Evolutionary conservation across 169 alveolate genomes (phyloP).

Genomic region (Plasmodium reichenowi): DNA sequence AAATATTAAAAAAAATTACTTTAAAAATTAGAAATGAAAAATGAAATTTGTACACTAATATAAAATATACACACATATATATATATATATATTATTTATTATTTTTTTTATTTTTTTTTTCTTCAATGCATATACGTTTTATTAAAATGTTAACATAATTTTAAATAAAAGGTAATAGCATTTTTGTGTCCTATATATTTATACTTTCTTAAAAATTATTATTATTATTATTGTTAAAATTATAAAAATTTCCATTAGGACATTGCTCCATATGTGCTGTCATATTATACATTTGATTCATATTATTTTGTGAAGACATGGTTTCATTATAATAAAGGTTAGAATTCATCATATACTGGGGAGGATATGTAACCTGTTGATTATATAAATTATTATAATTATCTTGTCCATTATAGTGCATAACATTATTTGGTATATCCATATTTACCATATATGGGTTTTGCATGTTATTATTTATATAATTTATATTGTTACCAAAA

Average conservation of each 20-base stretch:
- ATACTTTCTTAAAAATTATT: too few relatives aligned
- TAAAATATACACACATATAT: too few relatives aligned
- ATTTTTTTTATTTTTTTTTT: too few relatives aligned
- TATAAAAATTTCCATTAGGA: conserved; percentile 34
- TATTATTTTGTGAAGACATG: conserved; percentile 38
- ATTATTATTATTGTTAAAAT: conserved; percentile 17
- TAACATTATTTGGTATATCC: conserved; percentile 35
- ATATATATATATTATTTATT: too few relatives aligned
- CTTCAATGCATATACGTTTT: too few relatives aligned
- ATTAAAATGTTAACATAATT: too few relatives aligned
- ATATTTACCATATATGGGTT: conserved; percentile 21
- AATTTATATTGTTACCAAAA: conserved; percentile 51
- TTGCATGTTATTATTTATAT: conserved; percentile 30
- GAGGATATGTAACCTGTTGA: conserved; percentile 38
- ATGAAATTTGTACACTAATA: too few relatives aligned
- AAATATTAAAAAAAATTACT: conserved; percentile 10
- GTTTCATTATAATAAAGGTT: conserved; percentile 5
- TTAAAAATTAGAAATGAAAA: conserved; percentile 13
- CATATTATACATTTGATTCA: conserved; percentile 34
- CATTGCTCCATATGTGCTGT: conserved; percentile 47
- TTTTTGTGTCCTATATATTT: too few relatives aligned
- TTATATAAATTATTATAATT: conserved; percentile 24
- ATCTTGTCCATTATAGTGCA: conserved; percentile 45
- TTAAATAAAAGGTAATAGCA: too few relatives aligned
- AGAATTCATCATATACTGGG: conserved; percentile 31